Percentiles rank a stretch among this genome's conserved stretches.
Evolutionary conservation across 2,329 filamentous ascomycete genomes (phyloP).

Genomic region (Ophiostoma novo-ulmi): DNA sequence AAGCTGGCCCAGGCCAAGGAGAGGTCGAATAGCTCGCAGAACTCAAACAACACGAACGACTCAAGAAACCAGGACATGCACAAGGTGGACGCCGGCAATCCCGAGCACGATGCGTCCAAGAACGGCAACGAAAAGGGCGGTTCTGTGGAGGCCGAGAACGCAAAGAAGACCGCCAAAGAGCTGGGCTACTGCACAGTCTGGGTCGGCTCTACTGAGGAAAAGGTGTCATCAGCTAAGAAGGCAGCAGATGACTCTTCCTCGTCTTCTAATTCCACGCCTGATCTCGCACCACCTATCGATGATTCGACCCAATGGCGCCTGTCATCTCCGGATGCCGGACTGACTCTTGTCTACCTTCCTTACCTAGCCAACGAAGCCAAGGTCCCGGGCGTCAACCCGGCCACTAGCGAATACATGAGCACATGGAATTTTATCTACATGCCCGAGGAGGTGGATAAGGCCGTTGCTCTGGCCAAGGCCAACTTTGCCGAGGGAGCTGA

Average conservation of each 20-base stretch:
- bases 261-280: background rate
- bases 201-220: conserved; percentile 80
- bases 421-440: conserved; percentile 99
- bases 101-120: conserved; percentile 24
- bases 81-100: conserved; percentile 14
- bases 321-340: conserved; percentile 72
- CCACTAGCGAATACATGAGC: conserved; percentile 75
- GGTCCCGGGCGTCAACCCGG: conserved; percentile 76
- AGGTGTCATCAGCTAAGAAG: conserved; percentile 43
- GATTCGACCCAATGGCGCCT: conserved; percentile 64
- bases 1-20: conserved; percentile 59
- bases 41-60: no score
- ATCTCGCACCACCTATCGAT: conserved; percentile 41
- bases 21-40: conserved; percentile 35
- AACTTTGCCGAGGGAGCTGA: conserved; percentile 83
- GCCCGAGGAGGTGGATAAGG: conserved; percentile 79
- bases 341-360: conserved; percentile 86
- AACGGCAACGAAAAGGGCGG: conserved; percentile 32
- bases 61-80: background rate
- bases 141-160: conserved; percentile 36
- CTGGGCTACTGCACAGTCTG: conserved; percentile 91
- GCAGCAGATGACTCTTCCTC: background rate
- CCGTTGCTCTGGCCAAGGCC: conserved; percentile 73
- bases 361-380: conserved; percentile 71
- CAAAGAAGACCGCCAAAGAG: conserved; percentile 37